phyloP scores from a whole-genome alignment of 345 rosid species.

The Camelina sativa region DNA sequence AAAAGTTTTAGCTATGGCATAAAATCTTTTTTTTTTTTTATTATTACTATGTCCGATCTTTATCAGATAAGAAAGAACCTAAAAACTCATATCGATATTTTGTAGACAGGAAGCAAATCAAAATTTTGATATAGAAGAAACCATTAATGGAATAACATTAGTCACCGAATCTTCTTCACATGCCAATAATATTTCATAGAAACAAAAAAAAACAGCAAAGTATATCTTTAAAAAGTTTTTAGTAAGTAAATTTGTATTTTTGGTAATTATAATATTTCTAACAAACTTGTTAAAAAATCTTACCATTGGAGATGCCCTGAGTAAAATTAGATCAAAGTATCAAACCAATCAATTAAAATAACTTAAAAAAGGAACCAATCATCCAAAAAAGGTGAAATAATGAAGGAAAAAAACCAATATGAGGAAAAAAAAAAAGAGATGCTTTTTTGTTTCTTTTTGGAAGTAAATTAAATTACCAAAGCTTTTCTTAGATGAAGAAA shows the following conservation, averaged over 20 bases:
- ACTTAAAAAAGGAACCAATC: constrained; percentile 11
- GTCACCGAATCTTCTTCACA: constrained; percentile 23
- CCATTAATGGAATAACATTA: constrained; percentile 15
- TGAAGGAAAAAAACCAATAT: too few species aligned
- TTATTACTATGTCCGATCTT: too few species aligned
- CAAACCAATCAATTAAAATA: constrained; percentile 2
- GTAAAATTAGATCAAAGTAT: constrained; percentile 6
- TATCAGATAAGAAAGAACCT: constrained; percentile 21
- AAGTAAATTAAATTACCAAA: constrained; percentile 31
- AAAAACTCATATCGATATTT: neutral
- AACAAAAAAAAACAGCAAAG: constrained; percentile 11
- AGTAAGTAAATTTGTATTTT: too few species aligned
- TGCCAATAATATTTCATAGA: constrained; percentile 24
- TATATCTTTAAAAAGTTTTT: too few species aligned
- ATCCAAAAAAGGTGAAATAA: neutral
- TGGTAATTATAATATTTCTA: too few species aligned
- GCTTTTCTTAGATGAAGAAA: constrained; percentile 49
- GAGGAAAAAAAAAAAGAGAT: too few species aligned
- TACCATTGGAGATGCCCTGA: too few species aligned
- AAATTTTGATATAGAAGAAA: constrained; percentile 14
- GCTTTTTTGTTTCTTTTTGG: neutral
- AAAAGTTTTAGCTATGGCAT: constrained; percentile 2
- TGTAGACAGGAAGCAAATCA: constrained; percentile 17
- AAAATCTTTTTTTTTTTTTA: neutral
- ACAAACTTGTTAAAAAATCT: too few species aligned